Evolutionary conservation across 2,329 filamentous ascomycete species (phyloP).

Genomic region (Fusarium proliferatum): DNA sequence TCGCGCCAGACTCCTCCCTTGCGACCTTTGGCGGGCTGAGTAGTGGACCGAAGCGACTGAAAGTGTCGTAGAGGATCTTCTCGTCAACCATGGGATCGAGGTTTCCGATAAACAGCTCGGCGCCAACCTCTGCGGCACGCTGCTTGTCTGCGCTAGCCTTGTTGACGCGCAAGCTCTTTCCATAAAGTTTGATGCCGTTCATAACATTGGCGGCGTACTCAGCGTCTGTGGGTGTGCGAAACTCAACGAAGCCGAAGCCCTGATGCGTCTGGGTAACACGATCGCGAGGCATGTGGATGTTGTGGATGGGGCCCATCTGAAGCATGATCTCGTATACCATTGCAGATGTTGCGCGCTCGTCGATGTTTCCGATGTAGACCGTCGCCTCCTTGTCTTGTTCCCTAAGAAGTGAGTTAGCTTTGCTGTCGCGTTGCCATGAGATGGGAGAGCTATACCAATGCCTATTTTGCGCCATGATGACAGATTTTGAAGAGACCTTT

Average conservation of each 20-base stretch:
- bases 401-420: conserved; percentile 60
- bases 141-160: conserved; percentile 94
- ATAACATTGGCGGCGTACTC: conserved; percentile 97
- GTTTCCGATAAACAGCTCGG: conserved; percentile 97
- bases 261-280: conserved; percentile 97
- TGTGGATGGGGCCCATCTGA: conserved; percentile 95
- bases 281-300: conserved; percentile 98
- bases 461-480: conserved; percentile 73
- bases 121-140: conserved; percentile 91
- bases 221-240: conserved; percentile 93
- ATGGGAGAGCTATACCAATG: conserved; percentile 72
- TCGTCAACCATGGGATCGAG: conserved; percentile 95
- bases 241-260: conserved; percentile 99
- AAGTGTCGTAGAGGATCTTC: conserved; percentile 93
- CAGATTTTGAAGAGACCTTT: conserved; percentile 24
- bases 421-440: conserved; percentile 5
- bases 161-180: conserved; percentile 96
- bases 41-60: conserved; percentile 89
- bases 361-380: conserved; percentile 97
- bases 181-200: conserved; percentile 93
- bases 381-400: conserved; percentile 99
- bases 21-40: conserved; percentile 90
- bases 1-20: conserved; percentile 86
- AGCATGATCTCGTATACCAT: conserved; percentile 98
- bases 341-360: conserved; percentile 91